phyloP scores from a whole-genome alignment of 2,329 filamentous ascomycete species.

The Grosmannia huntii region DNA sequence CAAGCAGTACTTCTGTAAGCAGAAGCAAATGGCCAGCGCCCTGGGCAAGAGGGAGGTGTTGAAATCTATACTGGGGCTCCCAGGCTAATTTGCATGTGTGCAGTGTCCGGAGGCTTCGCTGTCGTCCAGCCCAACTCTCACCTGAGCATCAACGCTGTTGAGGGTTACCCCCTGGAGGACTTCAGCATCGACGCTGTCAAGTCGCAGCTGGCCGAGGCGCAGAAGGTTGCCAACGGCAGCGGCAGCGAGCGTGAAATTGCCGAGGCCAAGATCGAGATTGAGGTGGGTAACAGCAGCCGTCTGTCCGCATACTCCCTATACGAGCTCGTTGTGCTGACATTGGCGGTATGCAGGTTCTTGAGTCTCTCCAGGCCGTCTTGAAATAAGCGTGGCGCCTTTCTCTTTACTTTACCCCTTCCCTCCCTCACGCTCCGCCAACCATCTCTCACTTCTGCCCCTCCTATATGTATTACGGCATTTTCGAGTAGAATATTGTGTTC shows the following conservation, averaged over 20 bases:
- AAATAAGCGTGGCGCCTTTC: slow-evolving; percentile 43
- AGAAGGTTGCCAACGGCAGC: slow-evolving; percentile 82
- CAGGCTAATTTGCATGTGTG: neutral
- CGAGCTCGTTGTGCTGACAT: too few relatives aligned
- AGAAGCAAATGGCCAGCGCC: neutral
- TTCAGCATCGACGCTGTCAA: slow-evolving; percentile 87
- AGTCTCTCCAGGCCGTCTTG: slow-evolving; percentile 67
- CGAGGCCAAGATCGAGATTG: slow-evolving; percentile 97
- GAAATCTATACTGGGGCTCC: neutral
- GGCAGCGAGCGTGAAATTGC: slow-evolving; percentile 96
- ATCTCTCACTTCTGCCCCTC: neutral
- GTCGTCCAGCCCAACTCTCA: slow-evolving; percentile 89
- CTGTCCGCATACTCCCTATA: neutral
- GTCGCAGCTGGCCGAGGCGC: slow-evolving; percentile 83
- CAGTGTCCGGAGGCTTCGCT: slow-evolving; percentile 94
- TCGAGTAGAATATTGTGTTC: slow-evolving; percentile 26
- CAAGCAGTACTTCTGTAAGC: slow-evolving; percentile 99
- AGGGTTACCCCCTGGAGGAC: slow-evolving; percentile 88
- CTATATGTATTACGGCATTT: slow-evolving; percentile 7
- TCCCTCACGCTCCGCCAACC: neutral
- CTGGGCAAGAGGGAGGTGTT: neutral
- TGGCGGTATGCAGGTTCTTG: slow-evolving; percentile 49
- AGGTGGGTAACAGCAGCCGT: slow-evolving; percentile 45
- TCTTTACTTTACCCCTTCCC: neutral
- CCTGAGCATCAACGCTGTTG: slow-evolving; percentile 96